Conservation (phyloP, 306 rosid species). For the Lathyrus aphaca region DNA sequence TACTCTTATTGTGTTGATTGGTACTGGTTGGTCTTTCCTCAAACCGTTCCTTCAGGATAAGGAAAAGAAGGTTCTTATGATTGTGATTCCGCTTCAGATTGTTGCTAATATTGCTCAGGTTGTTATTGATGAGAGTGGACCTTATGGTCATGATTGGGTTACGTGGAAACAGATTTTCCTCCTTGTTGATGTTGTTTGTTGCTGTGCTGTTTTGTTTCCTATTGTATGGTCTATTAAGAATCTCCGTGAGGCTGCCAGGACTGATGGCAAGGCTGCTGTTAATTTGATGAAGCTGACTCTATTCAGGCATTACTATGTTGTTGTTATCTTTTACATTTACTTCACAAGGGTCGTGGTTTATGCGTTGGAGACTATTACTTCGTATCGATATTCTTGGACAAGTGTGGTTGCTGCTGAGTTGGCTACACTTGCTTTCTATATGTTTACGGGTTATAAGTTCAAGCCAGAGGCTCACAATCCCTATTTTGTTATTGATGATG, state of each 20-base stretch:
- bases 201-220: slow-evolving; percentile 93
- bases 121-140: slow-evolving; percentile 79
- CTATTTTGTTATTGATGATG: slow-evolving; percentile 85
- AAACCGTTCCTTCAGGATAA: slow-evolving; percentile 88
- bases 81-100: slow-evolving; percentile 90
- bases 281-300: slow-evolving; percentile 91
- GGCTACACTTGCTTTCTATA: slow-evolving; percentile 82
- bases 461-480: slow-evolving; percentile 96
- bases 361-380: slow-evolving; percentile 87
- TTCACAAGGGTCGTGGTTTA: slow-evolving; percentile 92
- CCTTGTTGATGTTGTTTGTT: slow-evolving; percentile 89
- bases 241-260: slow-evolving; percentile 87
- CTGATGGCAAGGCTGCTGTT: slow-evolving; percentile 95
- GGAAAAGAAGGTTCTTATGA: slow-evolving; percentile 93
- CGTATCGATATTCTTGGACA: slow-evolving; percentile 91
- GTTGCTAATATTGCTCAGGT: slow-evolving; percentile 92
- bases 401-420: slow-evolving; percentile 87
- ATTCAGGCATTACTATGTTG: slow-evolving; percentile 87
- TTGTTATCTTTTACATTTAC: slow-evolving; percentile 92
- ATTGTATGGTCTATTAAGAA: slow-evolving; percentile 98
- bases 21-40: slow-evolving; percentile 95
- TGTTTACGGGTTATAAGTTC: slow-evolving; percentile 85
- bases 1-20: slow-evolving; percentile 83
- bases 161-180: slow-evolving; percentile 91
- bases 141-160: slow-evolving; percentile 76